A percentile compares a stretch with the other conserved stretches of the same genome.
Evolutionary conservation across 441 rosid species (phyloP).

Genomic region (Adansonia rubrostipa): DNA sequence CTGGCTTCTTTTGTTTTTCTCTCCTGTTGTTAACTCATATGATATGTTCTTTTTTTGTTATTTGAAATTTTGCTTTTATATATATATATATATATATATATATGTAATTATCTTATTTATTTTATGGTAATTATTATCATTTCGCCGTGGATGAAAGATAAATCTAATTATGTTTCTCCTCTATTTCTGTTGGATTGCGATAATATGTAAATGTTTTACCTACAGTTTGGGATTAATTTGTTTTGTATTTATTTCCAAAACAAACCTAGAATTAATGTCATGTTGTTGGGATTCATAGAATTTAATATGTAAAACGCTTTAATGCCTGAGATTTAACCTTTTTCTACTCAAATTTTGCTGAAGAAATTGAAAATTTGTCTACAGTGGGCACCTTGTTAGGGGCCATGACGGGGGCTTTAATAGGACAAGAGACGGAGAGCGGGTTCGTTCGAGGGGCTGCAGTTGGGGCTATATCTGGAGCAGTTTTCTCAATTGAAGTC

Average conservation of each 20-base stretch:
- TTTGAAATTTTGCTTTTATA: too few relatives aligned
- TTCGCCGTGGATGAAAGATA: not conserved
- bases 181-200: not conserved
- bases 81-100: not conserved
- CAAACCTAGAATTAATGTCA: not conserved
- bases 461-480: conserved; percentile 97
- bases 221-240: conserved; percentile 23
- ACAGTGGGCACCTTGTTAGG: conserved; percentile 96
- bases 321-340: not conserved
- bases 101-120: not conserved
- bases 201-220: conserved; percentile 11
- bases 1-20: conserved; percentile 11
- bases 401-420: conserved; percentile 95
- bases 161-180: not conserved
- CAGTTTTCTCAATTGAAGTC: conserved; percentile 95
- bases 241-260: conserved; percentile 20
- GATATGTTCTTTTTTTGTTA: too few relatives aligned
- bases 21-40: not conserved
- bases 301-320: too few relatives aligned
- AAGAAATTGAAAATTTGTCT: conserved; percentile 26
- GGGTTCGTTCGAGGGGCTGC: conserved; percentile 97
- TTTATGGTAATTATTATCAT: not conserved
- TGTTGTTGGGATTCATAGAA: conserved; percentile 19
- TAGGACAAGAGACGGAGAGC: conserved; percentile 98
- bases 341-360: conserved; percentile 11